Base-by-base conservation (phyloP, 2,329 filamentous ascomycete genomes). In the Sarocladium brachiariae region DNA sequence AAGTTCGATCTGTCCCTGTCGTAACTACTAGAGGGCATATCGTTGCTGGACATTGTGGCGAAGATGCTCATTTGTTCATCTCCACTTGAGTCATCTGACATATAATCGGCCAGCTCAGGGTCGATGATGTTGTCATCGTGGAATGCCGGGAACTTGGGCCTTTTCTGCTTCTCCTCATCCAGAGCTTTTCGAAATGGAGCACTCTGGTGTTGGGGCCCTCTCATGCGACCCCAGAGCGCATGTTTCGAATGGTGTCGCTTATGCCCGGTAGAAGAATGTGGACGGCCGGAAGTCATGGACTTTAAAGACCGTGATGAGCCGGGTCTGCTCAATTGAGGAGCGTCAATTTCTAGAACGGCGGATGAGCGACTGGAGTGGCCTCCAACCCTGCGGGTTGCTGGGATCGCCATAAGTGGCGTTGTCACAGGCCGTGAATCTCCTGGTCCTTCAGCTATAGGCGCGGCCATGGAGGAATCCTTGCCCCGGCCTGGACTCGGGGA, bases 41-140 rank as follows among this genome's bases (percentile, higher is more conserved):
- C 83, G 43, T 78, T 77, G 51, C 78, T 81, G n/a, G 90, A 74
- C 70, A 86, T 77, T 6, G 80, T 83, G 2, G 87, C 84, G 66
- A 95, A 87, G 11, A 96, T 85, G 61, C 86, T 91, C 68, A 91
- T 85, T 59, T 95, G 88, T 57, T 99, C 91, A 59, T 96, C 91
- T 33, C 87, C 92, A 59, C 89, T 96, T 2, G 91, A 96, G 45
- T 88, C 90, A 63, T 99, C 93, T 6, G 93, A 99, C 76, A 99
- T 87, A 68, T 95, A 99, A 30, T 89, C 87, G 4, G 91, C 92
- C 50, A 99, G 73, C 61, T 99, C 93, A 1, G 93, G 93, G 63
- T 99, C 93, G 58, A 99, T 97, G 58, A 99, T 96, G 62, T 93
- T 97, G 71, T 99, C 93, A 62, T 93, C 90, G 64, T 99, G 93